Base-by-base conservation (phyloP, 257 asterid genomes). In the Solanum infundibuliforme region DNA sequence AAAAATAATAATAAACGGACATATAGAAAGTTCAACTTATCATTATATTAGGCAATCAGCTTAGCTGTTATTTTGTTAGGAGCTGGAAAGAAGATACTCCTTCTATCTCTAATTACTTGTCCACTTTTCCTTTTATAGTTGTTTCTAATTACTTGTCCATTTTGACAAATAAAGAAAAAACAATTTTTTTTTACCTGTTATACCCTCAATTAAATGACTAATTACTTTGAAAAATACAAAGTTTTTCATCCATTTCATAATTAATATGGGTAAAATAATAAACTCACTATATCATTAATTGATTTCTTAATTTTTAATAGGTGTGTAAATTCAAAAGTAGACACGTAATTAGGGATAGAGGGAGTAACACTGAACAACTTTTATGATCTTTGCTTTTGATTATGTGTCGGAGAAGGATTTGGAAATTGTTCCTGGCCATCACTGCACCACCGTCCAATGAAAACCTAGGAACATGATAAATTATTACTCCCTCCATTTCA, bases 391-490 rank as follows among this genome's bases (percentile, higher is more conserved):
- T 46, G 41, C 41, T 81, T 81, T 81, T 81, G 85, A 46, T 81
- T 20, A 81, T 9, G 18, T 8, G 85, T 81, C 65, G 41, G 25
- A 27, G 27, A 81, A 14, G 27, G 27, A 81, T 43, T 81, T 16
- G 85, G 41, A 81, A 46, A 81, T 81, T 16, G 68, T 81, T 46
- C 41, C 68, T 81, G 69, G 41, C 41, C 41, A 81, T 48, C 41
- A 81, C 85, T 81, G 85, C 85, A 46, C 23, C 66, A 81, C 85
- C 35, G 79, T 76, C 68, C 84, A 68, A 86, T 12, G 12, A 71
- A 46, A 41, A 5, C n/a, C n/a, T 25, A 48, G 31, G 29, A 85
- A 27, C 11, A 81, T 18, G 55, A 29, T 36, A 65, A 69, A 39
- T 66, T 69, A 34, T 81, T 43, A 43, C 52, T 43, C 52, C 14